Evolutionary conservation across 495 filamentous ascomycete species (phyloP).

Genomic region (Aspergillus conjunctus): DNA sequence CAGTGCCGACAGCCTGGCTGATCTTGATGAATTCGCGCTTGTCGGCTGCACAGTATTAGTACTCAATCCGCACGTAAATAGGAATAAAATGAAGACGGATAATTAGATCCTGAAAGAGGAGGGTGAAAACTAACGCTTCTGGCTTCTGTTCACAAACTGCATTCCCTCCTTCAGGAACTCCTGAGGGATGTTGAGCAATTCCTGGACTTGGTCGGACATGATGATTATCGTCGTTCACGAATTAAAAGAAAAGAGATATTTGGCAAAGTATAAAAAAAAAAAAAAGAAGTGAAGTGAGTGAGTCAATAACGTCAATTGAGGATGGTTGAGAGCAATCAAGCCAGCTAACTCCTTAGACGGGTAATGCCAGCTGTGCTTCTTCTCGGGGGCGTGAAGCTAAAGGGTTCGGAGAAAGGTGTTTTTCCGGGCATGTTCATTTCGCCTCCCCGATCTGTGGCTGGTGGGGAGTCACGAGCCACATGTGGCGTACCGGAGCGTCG

Average conservation of each 20-base stretch:
- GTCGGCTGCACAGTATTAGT: slow-evolving; percentile 58
- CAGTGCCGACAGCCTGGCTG: slow-evolving; percentile 91
- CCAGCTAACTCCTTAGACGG: background rate
- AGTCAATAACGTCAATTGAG: background rate
- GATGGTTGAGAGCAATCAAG: background rate
- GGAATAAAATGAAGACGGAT: background rate
- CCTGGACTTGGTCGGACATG: slow-evolving; percentile 74
- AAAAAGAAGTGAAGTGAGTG: slow-evolving; percentile 8
- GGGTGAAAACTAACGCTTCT: slow-evolving; percentile 56
- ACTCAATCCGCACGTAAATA: background rate
- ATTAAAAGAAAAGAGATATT: background rate
- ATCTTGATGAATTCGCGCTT: slow-evolving; percentile 91
- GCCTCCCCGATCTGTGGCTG: background rate
- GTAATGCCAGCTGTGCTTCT: slow-evolving; percentile 24
- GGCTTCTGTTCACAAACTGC: slow-evolving; percentile 76
- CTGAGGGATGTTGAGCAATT: slow-evolving; percentile 71
- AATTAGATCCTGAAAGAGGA: background rate
- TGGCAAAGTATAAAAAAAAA: slow-evolving; percentile 2
- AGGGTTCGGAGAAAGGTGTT: slow-evolving; percentile 11
- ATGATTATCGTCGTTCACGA: slow-evolving; percentile 9
- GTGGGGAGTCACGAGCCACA: background rate
- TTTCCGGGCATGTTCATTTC: background rate
- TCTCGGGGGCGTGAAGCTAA: slow-evolving; percentile 17
- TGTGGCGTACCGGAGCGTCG: too few relatives aligned
- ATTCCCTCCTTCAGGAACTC: slow-evolving; percentile 78